Evolutionary conservation across 192 early-diverging fungal species (phyloP), one percentile per base, ranked within the genome.

Genomic region (Mortierella antarctica): DNA sequence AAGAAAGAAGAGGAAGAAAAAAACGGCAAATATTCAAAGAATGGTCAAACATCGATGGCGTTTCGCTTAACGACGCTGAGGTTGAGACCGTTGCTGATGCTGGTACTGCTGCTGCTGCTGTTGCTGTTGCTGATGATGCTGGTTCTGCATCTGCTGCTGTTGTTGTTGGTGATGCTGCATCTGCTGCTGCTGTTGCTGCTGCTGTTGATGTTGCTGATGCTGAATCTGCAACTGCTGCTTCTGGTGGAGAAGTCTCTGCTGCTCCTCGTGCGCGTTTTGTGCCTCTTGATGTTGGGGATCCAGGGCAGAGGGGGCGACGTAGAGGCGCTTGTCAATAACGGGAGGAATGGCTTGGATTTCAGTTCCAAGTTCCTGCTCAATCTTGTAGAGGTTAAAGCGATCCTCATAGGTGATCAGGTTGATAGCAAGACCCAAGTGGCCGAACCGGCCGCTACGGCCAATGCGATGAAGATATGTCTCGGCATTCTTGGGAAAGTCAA

Each of bases 381-480:
- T 83, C 52, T 79, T 75, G 61, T 91, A 86, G 71, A 97, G 87
- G 82, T 92, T 92, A 44, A 84, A 85, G 42, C 91, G 88, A 83
- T 99, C 98, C 7, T 98, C 95, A 74, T 88, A 88, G 52, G 95
- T 91, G 65, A 97, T 94, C 89, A 99, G 98, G 90, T 99, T 99
- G 90, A 99, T 97, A 56, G 96, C 95, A 64, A 99, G 96, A 88
- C 97, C 96, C 91, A 98, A 98, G 74, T 97, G 94, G 70, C 98
- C 98, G 88, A 98, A 99, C 88, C 97, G 96, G 86, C 98, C 97
- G 87, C 94, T 93, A 88, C 97, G 94, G 88, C 98, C 98, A 83
- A 99, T 99, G 71, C 96, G 92, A 88, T 99, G 98, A 71, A 99
- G 96, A 88, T 99, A 99, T 91, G 98, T 98, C 88, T 98, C 98